Percentiles rank a stretch among this genome's conserved stretches.
phyloP scores from a whole-genome alignment of 306 rosid genomes.

The Macrotyloma uniflorum region DNA sequence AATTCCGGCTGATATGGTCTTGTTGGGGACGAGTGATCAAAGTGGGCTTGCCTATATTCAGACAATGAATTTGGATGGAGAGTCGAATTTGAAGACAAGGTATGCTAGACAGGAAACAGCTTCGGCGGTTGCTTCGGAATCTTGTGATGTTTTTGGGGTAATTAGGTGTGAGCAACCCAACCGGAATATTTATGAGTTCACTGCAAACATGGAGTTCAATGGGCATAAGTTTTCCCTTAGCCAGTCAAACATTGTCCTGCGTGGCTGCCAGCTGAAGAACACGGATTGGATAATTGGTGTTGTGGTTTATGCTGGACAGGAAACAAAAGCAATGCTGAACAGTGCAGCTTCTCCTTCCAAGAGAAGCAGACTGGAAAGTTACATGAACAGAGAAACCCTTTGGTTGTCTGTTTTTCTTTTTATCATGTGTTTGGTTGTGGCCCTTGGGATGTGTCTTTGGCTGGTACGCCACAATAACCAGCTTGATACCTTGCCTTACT shows the following conservation, averaged over 20 bases:
- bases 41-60: conserved; percentile 97
- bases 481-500: conserved; percentile 87
- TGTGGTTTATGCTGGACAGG: conserved; percentile 97
- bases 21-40: conserved; percentile 94
- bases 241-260: conserved; percentile 91
- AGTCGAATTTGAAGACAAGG: conserved; percentile 96
- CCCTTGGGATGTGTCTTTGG: conserved; percentile 86
- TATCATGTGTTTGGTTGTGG: conserved; percentile 86
- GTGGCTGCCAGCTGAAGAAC: conserved; percentile 98
- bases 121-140: conserved; percentile 56
- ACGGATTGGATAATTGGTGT: conserved; percentile 95
- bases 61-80: conserved; percentile 99
- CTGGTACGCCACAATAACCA: conserved; percentile 66
- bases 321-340: conserved; percentile 97
- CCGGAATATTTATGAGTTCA: conserved; percentile 91
- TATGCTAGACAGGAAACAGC: conserved; percentile 91
- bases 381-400: conserved; percentile 94
- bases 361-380: conserved; percentile 86
- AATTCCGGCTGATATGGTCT: conserved; percentile 94
- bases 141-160: conserved; percentile 61
- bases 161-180: conserved; percentile 90
- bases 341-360: conserved; percentile 93
- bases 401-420: conserved; percentile 85
- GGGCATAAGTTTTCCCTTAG: conserved; percentile 71
- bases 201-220: conserved; percentile 86